Base-by-base conservation (phyloP, 108 stramenopile species). In the Phaeodactylum tricornutum region DNA sequence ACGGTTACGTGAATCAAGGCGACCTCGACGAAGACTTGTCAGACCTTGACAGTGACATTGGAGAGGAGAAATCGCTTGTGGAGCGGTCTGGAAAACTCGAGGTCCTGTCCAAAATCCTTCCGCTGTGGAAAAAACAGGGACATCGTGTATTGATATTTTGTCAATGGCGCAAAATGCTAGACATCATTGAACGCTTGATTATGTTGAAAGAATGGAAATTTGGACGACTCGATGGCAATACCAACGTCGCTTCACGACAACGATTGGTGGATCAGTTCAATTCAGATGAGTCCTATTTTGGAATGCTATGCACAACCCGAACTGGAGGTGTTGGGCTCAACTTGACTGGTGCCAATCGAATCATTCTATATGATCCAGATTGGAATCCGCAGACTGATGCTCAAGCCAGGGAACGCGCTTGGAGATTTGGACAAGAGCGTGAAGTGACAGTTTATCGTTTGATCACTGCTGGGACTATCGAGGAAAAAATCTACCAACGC, bases 401-500 rank as follows among this genome's bases (percentile, higher is more conserved):
- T 6, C 53, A 55, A 29, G 93, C 87, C 32, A 52, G 81, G 22
- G 98, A 97, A 63, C 71, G 98, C 42, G 81, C 94, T 12, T 97
- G 93, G 92, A 69, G 98, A 22, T 79, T 97, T 46, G 98, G 98
- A 9, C 96, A 97, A 64, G 79, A 75, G 36, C 74, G 79, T 27
- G 75, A 92, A 43, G 96, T 97, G 0, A 91, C 87, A 21, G 92
- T 98, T 5, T 99, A 95, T 70, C 79, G 96, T 5, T 73, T 99
- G 28, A 91, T 97, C 39, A 67, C 88, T 22, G 81, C 90, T 6
- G 94, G 92, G 22, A 96, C 95, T 9, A 74, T 99, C n/a, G 96
- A 99, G 71, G 92, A 94, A 57, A 96, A 95, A 62, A 96, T 99
- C 14, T 98, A 98, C 65, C 96, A 99, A 47, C 68, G 98, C 4